Conservation (phyloP, 371 early-diverging fungal species). For the Cokeromyces recurvatus region DNA sequence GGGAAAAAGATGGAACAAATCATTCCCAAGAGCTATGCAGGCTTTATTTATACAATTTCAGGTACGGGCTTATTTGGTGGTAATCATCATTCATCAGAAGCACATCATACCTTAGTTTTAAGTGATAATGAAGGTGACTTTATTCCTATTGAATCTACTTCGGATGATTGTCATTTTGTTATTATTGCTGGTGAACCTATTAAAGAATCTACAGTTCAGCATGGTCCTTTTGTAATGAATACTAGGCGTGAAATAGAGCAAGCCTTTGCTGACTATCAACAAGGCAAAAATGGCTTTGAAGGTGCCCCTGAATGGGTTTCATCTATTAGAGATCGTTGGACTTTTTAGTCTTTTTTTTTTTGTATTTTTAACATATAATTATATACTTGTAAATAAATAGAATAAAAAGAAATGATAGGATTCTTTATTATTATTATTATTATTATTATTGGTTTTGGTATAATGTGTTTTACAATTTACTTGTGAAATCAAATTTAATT, state of each 20-base stretch:
- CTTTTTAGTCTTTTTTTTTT: too few species aligned
- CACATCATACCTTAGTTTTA: conserved; percentile 52
- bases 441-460: too few species aligned
- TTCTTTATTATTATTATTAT: too few species aligned
- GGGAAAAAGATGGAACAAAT: conserved; percentile 49
- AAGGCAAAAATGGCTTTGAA: conserved; percentile 52
- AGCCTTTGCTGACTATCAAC: conserved; percentile 50
- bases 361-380: too few species aligned
- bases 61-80: conserved; percentile 56
- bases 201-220: conserved; percentile 51
- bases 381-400: too few species aligned
- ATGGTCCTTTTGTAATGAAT: conserved; percentile 65
- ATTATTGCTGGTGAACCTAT: conserved; percentile 58
- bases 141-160: conserved; percentile 43
- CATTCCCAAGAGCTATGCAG: conserved; percentile 58
- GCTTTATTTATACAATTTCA: conserved; percentile 64
- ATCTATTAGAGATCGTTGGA: conserved; percentile 19
- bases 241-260: conserved; percentile 47
- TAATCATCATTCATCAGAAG: conserved; percentile 40
- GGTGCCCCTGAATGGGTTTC: conserved; percentile 42
- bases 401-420: too few species aligned
- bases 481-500: too few species aligned
- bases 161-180: conserved; percentile 54
- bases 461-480: too few species aligned
- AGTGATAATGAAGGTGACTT: conserved; percentile 38